Conservation (phyloP, 2,329 filamentous ascomycete species). For the Purpureocillium lavendulum region DNA sequence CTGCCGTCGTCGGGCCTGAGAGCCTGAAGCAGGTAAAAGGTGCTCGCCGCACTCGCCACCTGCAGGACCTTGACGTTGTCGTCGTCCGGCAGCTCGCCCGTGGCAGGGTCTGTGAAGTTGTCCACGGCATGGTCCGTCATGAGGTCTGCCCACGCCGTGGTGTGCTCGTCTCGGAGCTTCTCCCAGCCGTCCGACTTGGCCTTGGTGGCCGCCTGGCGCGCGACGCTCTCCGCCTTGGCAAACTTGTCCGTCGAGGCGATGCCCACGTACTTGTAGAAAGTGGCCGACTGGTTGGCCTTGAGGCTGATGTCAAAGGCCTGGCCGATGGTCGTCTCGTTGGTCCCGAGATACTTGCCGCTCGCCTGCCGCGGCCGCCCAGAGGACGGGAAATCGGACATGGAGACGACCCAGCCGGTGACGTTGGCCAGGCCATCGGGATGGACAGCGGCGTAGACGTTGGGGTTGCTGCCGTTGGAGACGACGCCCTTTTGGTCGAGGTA, state of each 20-base stretch:
- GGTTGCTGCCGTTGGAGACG: constrained; percentile 44
- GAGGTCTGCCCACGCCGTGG: constrained; percentile 52
- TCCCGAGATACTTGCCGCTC: constrained; percentile 30
- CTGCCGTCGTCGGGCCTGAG: constrained; percentile 39
- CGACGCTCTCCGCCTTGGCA: constrained; percentile 42
- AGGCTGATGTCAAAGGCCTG: constrained; percentile 49
- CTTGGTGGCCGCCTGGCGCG: constrained; percentile 43
- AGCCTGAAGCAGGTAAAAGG: constrained; percentile 48
- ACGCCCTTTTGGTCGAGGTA: constrained; percentile 31
- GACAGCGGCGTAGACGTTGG: constrained; percentile 56
- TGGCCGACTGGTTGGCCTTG: constrained; percentile 40
- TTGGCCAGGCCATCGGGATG: constrained; percentile 52
- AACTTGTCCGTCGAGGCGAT: constrained; percentile 63
- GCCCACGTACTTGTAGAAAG: constrained; percentile 59
- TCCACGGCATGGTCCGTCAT: constrained; percentile 56
- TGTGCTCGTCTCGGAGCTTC: constrained; percentile 45
- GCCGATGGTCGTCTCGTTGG: constrained; percentile 56
- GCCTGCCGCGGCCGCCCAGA: constrained; percentile 21
- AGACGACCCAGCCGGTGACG: constrained; percentile 48
- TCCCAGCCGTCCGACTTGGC: constrained; percentile 41
- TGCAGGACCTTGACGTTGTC: constrained; percentile 43
- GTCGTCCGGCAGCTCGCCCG: constrained; percentile 49
- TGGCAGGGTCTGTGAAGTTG: constrained; percentile 43
- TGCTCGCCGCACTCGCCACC: constrained; percentile 45
- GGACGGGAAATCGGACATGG: constrained; percentile 34